These are phyloP conservation scores for Candida ulmi DNA, from an alignment of 805 yeast genomes.

Conservation along the genomic window DNA sequence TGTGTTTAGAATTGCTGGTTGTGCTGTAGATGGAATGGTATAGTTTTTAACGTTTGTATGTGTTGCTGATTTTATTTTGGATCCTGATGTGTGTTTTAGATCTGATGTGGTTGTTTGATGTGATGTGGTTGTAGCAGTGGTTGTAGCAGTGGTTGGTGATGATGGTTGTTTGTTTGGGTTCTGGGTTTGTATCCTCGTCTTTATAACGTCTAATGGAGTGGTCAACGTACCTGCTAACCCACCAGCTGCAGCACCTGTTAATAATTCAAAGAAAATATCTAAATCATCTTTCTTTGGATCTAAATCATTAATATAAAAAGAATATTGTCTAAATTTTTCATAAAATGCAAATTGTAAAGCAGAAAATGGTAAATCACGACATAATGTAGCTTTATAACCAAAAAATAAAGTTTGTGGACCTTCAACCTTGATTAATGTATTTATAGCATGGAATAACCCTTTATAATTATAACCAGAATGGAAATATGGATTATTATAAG, in stretches of 20 bases:
- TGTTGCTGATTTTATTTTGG: constrained; percentile 3
- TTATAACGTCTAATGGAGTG: constrained; percentile 88
- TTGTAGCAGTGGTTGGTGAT: constrained; percentile 1
- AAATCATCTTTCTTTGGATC: constrained; percentile 35
- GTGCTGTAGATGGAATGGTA: constrained; percentile 16
- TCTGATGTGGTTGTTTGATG: not conserved
- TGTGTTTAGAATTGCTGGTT: constrained; percentile 24
- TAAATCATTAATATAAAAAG: constrained; percentile 34
- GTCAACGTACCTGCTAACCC: constrained; percentile 86
- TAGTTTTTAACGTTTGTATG: constrained; percentile 24
- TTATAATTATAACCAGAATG: constrained; percentile 82
- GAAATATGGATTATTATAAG: constrained; percentile 72
- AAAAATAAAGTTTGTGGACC: constrained; percentile 73
- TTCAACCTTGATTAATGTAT: constrained; percentile 58
- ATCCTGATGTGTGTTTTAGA: not conserved
- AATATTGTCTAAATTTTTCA: constrained; percentile 68
- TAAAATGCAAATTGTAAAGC: constrained; percentile 95
- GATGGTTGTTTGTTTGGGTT: constrained; percentile 25
- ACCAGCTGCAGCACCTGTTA: constrained; percentile 95
- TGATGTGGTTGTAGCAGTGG: constrained; percentile 18
- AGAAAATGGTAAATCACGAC: constrained; percentile 91
- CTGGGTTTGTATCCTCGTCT: constrained; percentile 91
- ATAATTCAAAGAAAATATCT: constrained; percentile 56
- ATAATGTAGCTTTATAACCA: constrained; percentile 92
- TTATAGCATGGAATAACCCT: constrained; percentile 66